Conservation (phyloP, 257 asterid genomes). For the Solanum chilense region DNA sequence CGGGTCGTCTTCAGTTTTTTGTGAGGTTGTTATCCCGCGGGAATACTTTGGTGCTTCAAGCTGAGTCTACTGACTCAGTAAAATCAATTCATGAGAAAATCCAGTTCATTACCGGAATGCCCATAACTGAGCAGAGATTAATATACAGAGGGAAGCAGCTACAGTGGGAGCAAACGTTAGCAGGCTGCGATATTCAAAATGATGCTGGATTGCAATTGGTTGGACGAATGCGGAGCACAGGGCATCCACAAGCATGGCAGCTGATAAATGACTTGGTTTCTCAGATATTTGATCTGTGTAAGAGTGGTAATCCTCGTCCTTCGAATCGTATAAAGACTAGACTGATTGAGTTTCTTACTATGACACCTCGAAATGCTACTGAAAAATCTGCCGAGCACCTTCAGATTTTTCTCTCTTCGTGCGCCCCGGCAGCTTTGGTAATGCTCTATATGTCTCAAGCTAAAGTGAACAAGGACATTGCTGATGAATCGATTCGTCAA, state of each 20-base stretch:
- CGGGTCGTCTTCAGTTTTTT: slow-evolving; percentile 58
- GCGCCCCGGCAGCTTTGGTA: slow-evolving; percentile 65
- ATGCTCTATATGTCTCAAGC: slow-evolving; percentile 57
- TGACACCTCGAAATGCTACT: not conserved
- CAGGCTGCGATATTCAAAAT: slow-evolving; percentile 37
- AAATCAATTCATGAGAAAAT: slow-evolving; percentile 45
- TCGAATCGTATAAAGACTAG: not conserved
- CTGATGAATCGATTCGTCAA: slow-evolving; percentile 46
- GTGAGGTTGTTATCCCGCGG: slow-evolving; percentile 56
- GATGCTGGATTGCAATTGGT: slow-evolving; percentile 58
- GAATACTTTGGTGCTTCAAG: slow-evolving; percentile 47
- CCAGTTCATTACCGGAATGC: slow-evolving; percentile 41
- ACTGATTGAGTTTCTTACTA: not conserved
- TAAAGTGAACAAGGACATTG: slow-evolving; percentile 27
- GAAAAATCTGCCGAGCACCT: slow-evolving; percentile 36
- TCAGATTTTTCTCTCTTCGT: slow-evolving; percentile 45
- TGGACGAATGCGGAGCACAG: slow-evolving; percentile 76
- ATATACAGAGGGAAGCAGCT: slow-evolving; percentile 74
- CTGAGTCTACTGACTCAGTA: slow-evolving; percentile 46
- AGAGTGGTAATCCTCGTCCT: slow-evolving; percentile 9
- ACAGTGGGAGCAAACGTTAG: slow-evolving; percentile 57
- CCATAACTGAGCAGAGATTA: slow-evolving; percentile 52
- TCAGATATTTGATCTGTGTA: slow-evolving; percentile 22
- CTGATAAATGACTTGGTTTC: slow-evolving; percentile 48
- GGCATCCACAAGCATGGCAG: slow-evolving; percentile 77